Evolutionary conservation across 1,284 basidiomycete species (phyloP), one percentile per base, ranked within the genome.

Genomic region (Puccinia coronata): DNA sequence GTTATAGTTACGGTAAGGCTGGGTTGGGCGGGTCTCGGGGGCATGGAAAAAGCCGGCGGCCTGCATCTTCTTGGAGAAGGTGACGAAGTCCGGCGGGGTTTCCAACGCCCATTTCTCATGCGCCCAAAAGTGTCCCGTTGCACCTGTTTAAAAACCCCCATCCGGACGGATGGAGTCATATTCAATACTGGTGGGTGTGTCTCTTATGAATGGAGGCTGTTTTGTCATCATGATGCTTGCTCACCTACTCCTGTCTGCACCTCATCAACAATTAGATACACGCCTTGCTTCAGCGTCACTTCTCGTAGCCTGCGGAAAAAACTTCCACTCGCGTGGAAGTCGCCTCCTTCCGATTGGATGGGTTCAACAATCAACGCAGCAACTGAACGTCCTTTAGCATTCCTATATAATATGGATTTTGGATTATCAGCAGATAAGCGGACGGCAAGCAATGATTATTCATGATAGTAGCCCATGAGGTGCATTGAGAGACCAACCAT

Each of bases 321-420:
- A 49, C 84, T 82, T 23, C 87, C 86, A 11, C 87, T 88, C 14
- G 89, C 89, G 84, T 90, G 89, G 82, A 87, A 87, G 86, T 90
- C 89, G 14, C 89, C 89, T 14, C 89, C 89, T 80, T 81, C 89
- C n/a, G 88, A 88, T 78, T 88, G 87, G 82, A 90, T 87, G 18
- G 89, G 89, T 84, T 90, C 89, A 82, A 90, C 87, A 82, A 90
- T 89, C 59, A 90, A 85, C 0, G 89, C 89, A 0, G 89, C 89
- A 49, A 90, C 87, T 0, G 88, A 88, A 82, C 86, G 86, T 49
- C 82, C 84, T 28, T 84, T 85, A 67, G 84, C 83, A 84, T 87
- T 88, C 83, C 86, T 86, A 76, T 81, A 78, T 28, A 2, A 18
- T 49, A 36, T 67, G 4, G 65, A 69, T 9, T 69, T n/a, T 65